Conservation (phyloP, 495 filamentous ascomycete species). For the Penicillium odoratum region DNA sequence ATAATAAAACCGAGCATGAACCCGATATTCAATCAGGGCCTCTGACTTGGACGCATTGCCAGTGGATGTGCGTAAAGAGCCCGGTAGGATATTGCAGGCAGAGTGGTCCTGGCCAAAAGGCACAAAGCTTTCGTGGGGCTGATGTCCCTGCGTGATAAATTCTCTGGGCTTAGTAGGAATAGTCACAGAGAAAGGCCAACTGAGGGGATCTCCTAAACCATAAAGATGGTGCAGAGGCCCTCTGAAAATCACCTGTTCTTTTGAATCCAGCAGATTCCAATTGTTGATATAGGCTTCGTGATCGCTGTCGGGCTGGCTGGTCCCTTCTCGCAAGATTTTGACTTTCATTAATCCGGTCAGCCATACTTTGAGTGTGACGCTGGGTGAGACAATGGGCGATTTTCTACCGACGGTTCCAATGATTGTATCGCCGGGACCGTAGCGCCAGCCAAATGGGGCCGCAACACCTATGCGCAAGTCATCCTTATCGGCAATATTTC, state of each 20-base stretch:
- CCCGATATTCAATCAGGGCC: conserved; percentile 20
- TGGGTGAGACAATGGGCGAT: conserved; percentile 13
- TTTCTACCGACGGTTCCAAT: conserved; percentile 20
- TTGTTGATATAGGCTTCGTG: conserved; percentile 1
- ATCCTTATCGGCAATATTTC: background rate
- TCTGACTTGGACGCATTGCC: conserved; percentile 7
- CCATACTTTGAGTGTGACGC: conserved; percentile 16
- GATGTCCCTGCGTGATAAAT: conserved; percentile 5
- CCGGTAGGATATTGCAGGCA: conserved; percentile 14
- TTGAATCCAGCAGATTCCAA: background rate
- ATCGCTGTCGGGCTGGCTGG: background rate
- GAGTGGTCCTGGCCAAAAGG: conserved; percentile 16
- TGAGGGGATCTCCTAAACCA: background rate
- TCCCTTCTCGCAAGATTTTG: background rate
- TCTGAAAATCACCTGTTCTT: background rate
- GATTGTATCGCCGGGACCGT: conserved; percentile 20
- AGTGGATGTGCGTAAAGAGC: conserved; percentile 2
- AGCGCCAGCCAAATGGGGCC: conserved; percentile 16
- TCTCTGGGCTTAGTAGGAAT: conserved; percentile 15
- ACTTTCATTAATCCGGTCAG: conserved; percentile 13
- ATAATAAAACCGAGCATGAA: conserved; percentile 18
- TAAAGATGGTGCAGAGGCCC: conserved; percentile 9
- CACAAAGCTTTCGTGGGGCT: conserved; percentile 20
- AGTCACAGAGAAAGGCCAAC: conserved; percentile 14
- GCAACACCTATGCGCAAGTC: conserved; percentile 15